These are phyloP conservation scores for Bolboschoenoplectus hybrid DNA, from an alignment of 202 grass and related monocot species.

Conservation along the genomic window DNA sequence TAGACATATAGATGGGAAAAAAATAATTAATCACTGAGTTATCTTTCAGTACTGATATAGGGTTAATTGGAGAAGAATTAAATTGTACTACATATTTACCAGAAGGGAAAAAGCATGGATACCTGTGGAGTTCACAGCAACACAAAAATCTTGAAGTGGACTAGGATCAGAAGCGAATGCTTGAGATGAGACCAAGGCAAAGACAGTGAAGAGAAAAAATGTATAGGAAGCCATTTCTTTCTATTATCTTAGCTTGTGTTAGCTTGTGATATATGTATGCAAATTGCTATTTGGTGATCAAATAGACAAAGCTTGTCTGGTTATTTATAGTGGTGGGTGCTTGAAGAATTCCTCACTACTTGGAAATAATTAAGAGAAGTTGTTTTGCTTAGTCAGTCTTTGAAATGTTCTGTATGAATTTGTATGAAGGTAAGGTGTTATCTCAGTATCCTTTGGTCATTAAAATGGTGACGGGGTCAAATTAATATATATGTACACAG, in stretches of 20 bases:
- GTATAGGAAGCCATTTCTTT: constrained; percentile 16
- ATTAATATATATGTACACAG: no score
- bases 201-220: background rate
- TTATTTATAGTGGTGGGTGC: background rate
- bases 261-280: background rate
- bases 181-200: constrained; percentile 10
- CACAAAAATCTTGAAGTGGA: constrained; percentile 33
- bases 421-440: background rate
- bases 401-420: background rate
- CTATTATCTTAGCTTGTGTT: background rate
- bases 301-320: background rate
- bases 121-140: background rate
- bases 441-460: no score
- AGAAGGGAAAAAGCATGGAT: background rate
- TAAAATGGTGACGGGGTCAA: no score
- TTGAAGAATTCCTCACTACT: background rate
- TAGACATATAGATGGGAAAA: background rate
- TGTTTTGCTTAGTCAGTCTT: background rate
- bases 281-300: background rate
- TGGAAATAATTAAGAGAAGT: background rate
- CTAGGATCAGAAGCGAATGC: constrained; percentile 23
- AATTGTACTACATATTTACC: background rate
- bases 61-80: background rate
- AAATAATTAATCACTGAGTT: background rate
- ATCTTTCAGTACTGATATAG: background rate